Evolutionary conservation across 192 early-diverging fungal genomes (phyloP), one percentile per base, ranked within the genome.

Genomic region (Podochytrium sp.): DNA sequence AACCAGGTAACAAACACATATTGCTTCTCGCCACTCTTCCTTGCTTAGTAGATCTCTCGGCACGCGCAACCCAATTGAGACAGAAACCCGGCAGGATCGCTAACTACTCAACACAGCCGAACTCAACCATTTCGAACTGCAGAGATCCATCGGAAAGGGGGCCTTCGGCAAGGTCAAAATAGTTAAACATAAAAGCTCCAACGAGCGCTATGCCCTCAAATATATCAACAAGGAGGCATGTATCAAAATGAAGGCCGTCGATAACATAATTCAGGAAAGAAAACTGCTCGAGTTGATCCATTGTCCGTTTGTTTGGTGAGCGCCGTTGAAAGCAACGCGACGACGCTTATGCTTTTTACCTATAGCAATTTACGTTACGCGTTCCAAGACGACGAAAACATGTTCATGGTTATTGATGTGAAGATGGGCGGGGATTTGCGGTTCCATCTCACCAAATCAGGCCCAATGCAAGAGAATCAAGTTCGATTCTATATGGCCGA

Each of bases 131-230:
- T 99, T 99, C 78, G 88, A 91, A 56, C 86, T 99, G 10, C 80
- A 94, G 55, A 87, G 94, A 37, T 89, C 90, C 3, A 92, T 99
- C 38, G 97, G 97, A 6, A 94, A 95, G 73, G 97, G 97, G 1
- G 94, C 94, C 7, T 98, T 98, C 80, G 97, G 97, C 57, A 97
- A 91, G 55, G 94, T 96, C 55, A 91, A 94, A 33, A 92, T 99
- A 2, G 94, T 99, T 1, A 90, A 96, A 77, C 93, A 96, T 75
- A 92, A 91, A 74, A 80, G 84, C 12, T 86, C 92, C 0, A 85
- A 89, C 64, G 84, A 88, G 56, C 79, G 88, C 20, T 98, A 92
- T 60, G 97, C 97, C 5, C 85, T 98, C 40, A 98, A 98, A 79
- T 97, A 97, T 81, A 97, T 97, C 83, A 95, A 92, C 85, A 98